These are phyloP conservation scores for Zymoseptoria passerinii DNA, from an alignment of 2,329 filamentous ascomycete species.

Conservation along the genomic window DNA sequence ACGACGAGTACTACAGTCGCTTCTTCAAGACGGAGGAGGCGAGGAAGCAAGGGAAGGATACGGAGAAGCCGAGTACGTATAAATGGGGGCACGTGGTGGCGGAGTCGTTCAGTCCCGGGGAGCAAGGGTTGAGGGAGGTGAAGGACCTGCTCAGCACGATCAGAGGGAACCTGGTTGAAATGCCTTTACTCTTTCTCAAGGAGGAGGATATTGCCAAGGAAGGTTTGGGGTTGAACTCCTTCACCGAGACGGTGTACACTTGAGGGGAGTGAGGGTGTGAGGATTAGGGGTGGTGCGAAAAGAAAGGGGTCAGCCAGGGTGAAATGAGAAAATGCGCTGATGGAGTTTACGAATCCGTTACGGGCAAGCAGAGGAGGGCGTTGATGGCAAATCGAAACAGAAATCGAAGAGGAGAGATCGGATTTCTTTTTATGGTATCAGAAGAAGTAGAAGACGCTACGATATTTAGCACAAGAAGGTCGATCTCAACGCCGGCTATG, in stretches of 20 bases:
- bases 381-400: neutral
- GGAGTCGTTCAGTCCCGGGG: slow-evolving; percentile 39
- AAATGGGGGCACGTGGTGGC: slow-evolving; percentile 78
- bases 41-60: slow-evolving; percentile 37
- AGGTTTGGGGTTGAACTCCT: slow-evolving; percentile 75
- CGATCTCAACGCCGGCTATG: neutral
- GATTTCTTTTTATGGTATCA: neutral
- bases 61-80: slow-evolving; percentile 50
- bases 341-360: too few relatives aligned
- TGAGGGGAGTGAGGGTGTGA: neutral
- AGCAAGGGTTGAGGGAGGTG: slow-evolving; percentile 38
- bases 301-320: too few relatives aligned
- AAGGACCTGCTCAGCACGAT: slow-evolving; percentile 70
- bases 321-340: too few relatives aligned
- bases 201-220: slow-evolving; percentile 84
- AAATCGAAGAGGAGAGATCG: neutral
- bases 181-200: slow-evolving; percentile 79
- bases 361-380: too few relatives aligned
- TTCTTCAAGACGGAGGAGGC: slow-evolving; percentile 47
- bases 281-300: too few relatives aligned
- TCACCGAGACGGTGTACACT: slow-evolving; percentile 36
- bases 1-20: slow-evolving; percentile 61
- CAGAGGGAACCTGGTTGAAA: slow-evolving; percentile 80
- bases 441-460: neutral
- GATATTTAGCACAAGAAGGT: neutral